Conservation (phyloP, 768 basidiomycete genomes). For the Phlegmacium glaucopus region DNA sequence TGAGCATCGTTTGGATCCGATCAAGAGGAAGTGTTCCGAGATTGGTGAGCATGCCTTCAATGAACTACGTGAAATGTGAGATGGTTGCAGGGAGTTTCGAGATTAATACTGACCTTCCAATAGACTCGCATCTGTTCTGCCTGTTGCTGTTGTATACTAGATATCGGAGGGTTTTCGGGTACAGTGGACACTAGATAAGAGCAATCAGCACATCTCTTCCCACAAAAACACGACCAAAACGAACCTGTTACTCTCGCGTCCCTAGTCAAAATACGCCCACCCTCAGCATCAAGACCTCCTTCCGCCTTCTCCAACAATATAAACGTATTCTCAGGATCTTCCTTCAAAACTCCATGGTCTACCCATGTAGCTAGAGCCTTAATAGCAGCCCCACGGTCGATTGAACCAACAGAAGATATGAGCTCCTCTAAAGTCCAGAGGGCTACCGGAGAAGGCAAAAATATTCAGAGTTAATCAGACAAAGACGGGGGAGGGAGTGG, state of each 20-base stretch:
- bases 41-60: slow-evolving; percentile 90
- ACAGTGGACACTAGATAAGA: slow-evolving; percentile 23
- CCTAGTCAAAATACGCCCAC: slow-evolving; percentile 8
- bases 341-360: slow-evolving; percentile 76
- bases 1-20: slow-evolving; percentile 87
- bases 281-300: slow-evolving; percentile 28
- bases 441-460: slow-evolving; percentile 35
- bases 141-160: slow-evolving; percentile 68
- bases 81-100: too few relatives aligned
- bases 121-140: slow-evolving; percentile 84
- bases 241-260: slow-evolving; percentile 5
- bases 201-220: neutral
- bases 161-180: slow-evolving; percentile 43
- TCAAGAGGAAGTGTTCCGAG: slow-evolving; percentile 72
- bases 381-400: slow-evolving; percentile 61
- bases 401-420: slow-evolving; percentile 54
- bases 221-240: slow-evolving; percentile 1
- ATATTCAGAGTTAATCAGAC: neutral
- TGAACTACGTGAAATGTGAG: too few relatives aligned
- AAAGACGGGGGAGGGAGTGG: too few relatives aligned
- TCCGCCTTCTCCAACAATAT: slow-evolving; percentile 62
- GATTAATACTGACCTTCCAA: slow-evolving; percentile 72
- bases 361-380: slow-evolving; percentile 84
- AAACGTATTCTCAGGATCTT: slow-evolving; percentile 58
- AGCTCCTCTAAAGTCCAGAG: slow-evolving; percentile 73